Evolutionary conservation across 2,329 filamentous ascomycete genomes (phyloP), one percentile per base, ranked within the genome.

Genomic region (Trichophyton simii): DNA sequence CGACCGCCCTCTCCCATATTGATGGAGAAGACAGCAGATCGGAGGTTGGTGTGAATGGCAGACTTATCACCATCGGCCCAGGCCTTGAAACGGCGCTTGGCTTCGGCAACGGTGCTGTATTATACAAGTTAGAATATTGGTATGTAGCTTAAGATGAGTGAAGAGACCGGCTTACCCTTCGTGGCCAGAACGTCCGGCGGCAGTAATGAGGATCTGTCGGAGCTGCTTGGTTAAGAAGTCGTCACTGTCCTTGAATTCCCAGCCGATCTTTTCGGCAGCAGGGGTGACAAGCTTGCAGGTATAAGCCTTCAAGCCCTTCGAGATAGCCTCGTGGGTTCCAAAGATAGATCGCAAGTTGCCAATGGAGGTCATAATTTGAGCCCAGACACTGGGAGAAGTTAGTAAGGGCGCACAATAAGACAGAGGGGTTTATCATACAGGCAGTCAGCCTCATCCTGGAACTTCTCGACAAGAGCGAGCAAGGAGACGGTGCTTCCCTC

Each of bases 291-390:
- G 80, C 74, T 87, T 87, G 25, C 94, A 79, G 1, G 85, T 84
- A 71, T 95, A 96, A 59, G 85, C 85, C 72, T 88, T 86, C 64
- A 99, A 77, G 0, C 85, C 89, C 58, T 82, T 80, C 68, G 86
- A 84, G 64, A 94, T 83, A 58, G 82, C 77, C 61, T 87, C 82
- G 65, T 94, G 87, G 55, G 87, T 86, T 22, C 86, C 82, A 70
- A 97, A 97, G 60, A 95, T 84, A n/a, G 87, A 87, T 72, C 90
- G 89, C 63, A 96, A 82, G 60, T 85, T 86, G 61, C 78, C 82
- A 28, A 97, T 77, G 3, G 88, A 88, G 65, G 87, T 85, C 6
- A 95, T 79, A 36, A 96, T 85, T 72, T 95, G 89, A 62, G 84
- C 85, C 88, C 94, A 95, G 3, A 97, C 92, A 57, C 79, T 81